Base-by-base conservation (phyloP, 352 stramenopile species). In the Pythium insidiosum region DNA sequence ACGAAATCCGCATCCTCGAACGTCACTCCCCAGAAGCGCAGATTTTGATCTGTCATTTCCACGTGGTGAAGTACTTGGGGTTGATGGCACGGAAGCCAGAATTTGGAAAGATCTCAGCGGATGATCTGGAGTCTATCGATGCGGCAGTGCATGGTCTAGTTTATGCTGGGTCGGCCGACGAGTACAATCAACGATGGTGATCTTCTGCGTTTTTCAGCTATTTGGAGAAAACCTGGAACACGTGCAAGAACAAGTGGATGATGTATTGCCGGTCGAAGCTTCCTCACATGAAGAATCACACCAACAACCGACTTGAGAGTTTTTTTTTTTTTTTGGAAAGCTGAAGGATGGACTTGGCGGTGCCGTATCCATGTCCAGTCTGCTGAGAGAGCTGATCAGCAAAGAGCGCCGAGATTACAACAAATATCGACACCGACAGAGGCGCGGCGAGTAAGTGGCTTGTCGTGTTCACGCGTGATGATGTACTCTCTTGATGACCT, bases 281-380 rank as follows among this genome's bases (percentile, higher is more conserved):
- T 0, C 41, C 43, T 0, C 45, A 66, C 36, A 60, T 62, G 13
- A 48, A 42, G 3, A 63, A 60, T 5, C 38, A 66, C 34, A 67
- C 55, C 0, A 69, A 73, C 36, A 74, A 68, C 28, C 36, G 31
- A 0, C 30, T 68, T 0, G 56, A 74, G 21, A 61, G 6, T 2
- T 67, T 54, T 6, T n/a, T n/a, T n/a, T n/a, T n/a, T n/a, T n/a
- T n/a, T 67, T 67, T 20, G 63, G 56, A 0, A 61, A 63, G 29
- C 43, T 65, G 5, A 62, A 69, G 45, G 41, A 50, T 10, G 24
- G 16, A 0, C 12, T n/a, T n/a, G n/a, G n/a, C n/a, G n/a, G n/a
- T n/a, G n/a, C n/a, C n/a, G n/a, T n/a, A n/a, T n/a, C n/a, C n/a
- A n/a, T n/a, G n/a, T n/a, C n/a, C n/a, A n/a, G n/a, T n/a, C n/a